These are phyloP conservation scores for Botryosphaeria dothidea DNA, from an alignment of 2,329 filamentous ascomycete genomes.

Conservation along the genomic window DNA sequence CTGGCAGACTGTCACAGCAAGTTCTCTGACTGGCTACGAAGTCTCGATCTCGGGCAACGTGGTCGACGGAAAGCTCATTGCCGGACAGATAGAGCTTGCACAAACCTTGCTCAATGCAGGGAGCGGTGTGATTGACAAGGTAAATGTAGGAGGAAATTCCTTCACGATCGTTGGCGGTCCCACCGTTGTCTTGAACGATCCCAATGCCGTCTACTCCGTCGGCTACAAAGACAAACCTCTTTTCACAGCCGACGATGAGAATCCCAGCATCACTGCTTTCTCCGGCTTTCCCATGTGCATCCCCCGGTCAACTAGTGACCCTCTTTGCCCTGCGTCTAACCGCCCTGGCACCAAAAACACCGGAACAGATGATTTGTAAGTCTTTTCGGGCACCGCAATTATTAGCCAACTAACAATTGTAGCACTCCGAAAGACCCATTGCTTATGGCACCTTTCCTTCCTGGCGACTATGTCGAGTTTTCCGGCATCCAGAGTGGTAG, in stretches of 20 bases:
- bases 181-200: constrained; percentile 45
- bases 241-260: constrained; percentile 52
- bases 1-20: constrained; percentile 34
- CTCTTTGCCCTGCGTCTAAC: constrained; percentile 40
- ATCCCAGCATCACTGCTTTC: constrained; percentile 50
- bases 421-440: constrained; percentile 35
- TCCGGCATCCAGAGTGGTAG: constrained; percentile 35
- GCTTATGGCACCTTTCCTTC: constrained; percentile 43
- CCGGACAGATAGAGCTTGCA: constrained; percentile 40
- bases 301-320: constrained; percentile 41
- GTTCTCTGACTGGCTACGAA: constrained; percentile 9
- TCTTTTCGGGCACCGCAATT: constrained; percentile 21
- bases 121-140: constrained; percentile 37
- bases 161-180: constrained; percentile 41
- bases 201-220: constrained; percentile 47
- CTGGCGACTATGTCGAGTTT: constrained; percentile 45
- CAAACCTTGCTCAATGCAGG: constrained; percentile 39
- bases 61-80: constrained; percentile 38
- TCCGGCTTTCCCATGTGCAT: constrained; percentile 57
- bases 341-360: constrained; percentile 31
- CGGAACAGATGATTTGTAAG: background rate
- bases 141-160: constrained; percentile 30
- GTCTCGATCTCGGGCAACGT: constrained; percentile 42
- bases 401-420: background rate
- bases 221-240: constrained; percentile 41